phyloP scores from a whole-genome alignment of 306 rosid species.

The Acacia crassicarpa region DNA sequence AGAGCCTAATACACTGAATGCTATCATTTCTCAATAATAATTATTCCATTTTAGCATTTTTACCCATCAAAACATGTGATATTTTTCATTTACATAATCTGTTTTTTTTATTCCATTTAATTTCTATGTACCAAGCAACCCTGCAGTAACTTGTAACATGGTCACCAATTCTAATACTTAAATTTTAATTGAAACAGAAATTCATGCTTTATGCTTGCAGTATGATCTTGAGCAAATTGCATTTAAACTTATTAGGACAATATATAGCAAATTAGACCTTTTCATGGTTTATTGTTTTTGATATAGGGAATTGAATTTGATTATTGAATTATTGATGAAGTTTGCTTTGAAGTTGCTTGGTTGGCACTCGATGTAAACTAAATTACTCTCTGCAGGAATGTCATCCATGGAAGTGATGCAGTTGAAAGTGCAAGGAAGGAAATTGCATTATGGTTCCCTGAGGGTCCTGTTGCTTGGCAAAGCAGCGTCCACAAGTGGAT shows the following conservation, averaged over 20 bases:
- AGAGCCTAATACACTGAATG: not conserved
- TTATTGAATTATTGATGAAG: not conserved
- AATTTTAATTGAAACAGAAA: not conserved
- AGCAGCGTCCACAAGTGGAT: constrained; percentile 80
- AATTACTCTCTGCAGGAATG: constrained; percentile 53
- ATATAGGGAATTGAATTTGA: not conserved
- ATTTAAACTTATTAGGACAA: not conserved
- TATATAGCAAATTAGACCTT: not conserved
- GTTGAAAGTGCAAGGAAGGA: constrained; percentile 84
- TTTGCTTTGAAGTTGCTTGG: not conserved
- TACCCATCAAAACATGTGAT: not conserved
- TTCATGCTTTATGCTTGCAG: not conserved
- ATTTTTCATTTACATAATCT: too few species aligned
- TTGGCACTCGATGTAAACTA: not conserved
- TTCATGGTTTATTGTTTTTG: not conserved
- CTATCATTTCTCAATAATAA: not conserved
- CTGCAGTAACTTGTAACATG: not conserved
- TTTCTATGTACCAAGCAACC: not conserved
- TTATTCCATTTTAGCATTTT: not conserved
- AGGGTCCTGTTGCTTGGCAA: constrained; percentile 74
- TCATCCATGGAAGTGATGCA: constrained; percentile 94
- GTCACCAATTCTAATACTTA: not conserved
- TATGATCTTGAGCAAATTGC: not conserved
- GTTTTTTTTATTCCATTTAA: not conserved
- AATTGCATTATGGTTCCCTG: constrained; percentile 92